These are phyloP conservation scores for Mycocentrospora acerina DNA, from an alignment of 2,329 filamentous ascomycete genomes.

Conservation along the genomic window DNA sequence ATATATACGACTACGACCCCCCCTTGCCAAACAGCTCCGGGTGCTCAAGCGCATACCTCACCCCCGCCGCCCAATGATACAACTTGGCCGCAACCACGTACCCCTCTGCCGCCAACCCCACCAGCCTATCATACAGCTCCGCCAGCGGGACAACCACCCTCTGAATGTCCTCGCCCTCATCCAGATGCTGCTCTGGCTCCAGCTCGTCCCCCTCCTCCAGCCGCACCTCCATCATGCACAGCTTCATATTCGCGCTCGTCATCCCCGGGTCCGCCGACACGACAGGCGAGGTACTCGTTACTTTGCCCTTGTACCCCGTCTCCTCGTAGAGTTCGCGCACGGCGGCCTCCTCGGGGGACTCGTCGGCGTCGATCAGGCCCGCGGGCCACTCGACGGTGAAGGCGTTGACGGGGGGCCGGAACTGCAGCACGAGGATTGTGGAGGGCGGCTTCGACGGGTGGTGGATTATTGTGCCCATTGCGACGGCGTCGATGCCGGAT, in stretches of 20 bases:
- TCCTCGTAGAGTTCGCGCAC: slow-evolving; percentile 63
- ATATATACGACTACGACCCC: not conserved
- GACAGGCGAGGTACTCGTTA: slow-evolving; percentile 17
- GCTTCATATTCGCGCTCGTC: slow-evolving; percentile 27
- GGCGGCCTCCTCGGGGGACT: slow-evolving; percentile 58
- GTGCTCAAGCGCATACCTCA: slow-evolving; percentile 27
- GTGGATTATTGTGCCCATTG: slow-evolving; percentile 67
- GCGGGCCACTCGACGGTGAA: slow-evolving; percentile 61
- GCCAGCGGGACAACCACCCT: slow-evolving; percentile 25
- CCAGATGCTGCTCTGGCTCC: slow-evolving; percentile 29
- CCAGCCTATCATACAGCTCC: slow-evolving; percentile 24
- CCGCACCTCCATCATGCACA: slow-evolving; percentile 28
- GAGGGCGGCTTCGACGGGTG: slow-evolving; percentile 27
- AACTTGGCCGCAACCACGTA: slow-evolving; percentile 31
- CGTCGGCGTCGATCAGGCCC: slow-evolving; percentile 51
- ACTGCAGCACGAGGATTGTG: slow-evolving; percentile 50
- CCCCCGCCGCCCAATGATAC: slow-evolving; percentile 32
- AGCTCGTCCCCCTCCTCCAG: slow-evolving; percentile 16
- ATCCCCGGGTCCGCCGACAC: slow-evolving; percentile 30
- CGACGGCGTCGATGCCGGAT: slow-evolving; percentile 60
- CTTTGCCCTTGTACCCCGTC: slow-evolving; percentile 59
- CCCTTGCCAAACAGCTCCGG: slow-evolving; percentile 21
- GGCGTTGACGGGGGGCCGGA: slow-evolving; percentile 59
- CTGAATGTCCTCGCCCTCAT: slow-evolving; percentile 32
- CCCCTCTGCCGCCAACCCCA: slow-evolving; percentile 24